Evolutionary conservation across 129 eudicot genomes (phyloP).

Genomic region (Pulicaria dysenterica): DNA sequence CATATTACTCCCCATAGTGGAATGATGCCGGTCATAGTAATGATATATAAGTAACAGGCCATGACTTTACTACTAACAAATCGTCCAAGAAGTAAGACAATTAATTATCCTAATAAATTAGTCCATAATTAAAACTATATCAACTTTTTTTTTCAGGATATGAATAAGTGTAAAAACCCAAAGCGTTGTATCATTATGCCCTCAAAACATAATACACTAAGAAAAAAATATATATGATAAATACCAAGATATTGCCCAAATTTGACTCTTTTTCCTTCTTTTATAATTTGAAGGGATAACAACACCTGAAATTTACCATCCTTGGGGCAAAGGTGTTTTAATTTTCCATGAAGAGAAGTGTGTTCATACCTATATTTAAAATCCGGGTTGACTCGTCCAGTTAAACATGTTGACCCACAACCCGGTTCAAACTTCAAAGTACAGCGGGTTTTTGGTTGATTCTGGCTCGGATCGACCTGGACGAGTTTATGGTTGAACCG

Average conservation of each 20-base stretch:
- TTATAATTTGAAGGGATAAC: slow-evolving; percentile 2
- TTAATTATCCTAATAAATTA: slow-evolving; percentile 4
- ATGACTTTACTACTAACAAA: neutral
- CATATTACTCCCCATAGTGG: no score
- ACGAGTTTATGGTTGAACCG: no score
- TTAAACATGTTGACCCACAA: no score
- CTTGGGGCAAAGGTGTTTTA: slow-evolving; percentile 21
- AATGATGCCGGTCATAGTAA: no score
- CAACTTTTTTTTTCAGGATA: neutral
- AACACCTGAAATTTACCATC: slow-evolving; percentile 27
- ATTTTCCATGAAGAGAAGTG: slow-evolving; percentile 38
- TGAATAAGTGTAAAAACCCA: neutral
- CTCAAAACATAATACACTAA: neutral
- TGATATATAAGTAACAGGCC: no score
- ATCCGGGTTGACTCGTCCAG: no score
- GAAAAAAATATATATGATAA: neutral
- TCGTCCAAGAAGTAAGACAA: neutral
- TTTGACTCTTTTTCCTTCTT: slow-evolving; percentile 5
- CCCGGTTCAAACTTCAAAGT: no score
- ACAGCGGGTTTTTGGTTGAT: no score
- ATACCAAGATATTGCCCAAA: neutral
- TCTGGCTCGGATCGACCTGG: no score
- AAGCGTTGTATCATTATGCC: neutral
- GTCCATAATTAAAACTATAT: slow-evolving; percentile 7
- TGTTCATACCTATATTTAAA: slow-evolving; percentile 21